phyloP scores from a whole-genome alignment of 352 stramenopile species.

The Pythium folliculosum region DNA sequence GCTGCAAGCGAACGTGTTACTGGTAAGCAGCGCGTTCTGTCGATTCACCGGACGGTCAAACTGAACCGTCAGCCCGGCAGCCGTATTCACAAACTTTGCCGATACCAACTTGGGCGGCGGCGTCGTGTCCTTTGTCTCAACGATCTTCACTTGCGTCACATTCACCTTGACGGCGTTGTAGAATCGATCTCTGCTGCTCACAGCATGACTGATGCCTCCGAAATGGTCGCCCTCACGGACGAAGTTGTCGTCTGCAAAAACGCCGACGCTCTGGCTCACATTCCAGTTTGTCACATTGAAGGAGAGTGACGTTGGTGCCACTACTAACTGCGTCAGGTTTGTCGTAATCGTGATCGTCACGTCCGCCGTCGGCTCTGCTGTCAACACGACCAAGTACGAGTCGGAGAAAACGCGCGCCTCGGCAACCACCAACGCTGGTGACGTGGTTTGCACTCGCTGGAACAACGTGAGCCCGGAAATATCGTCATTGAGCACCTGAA shows the following conservation, averaged over 20 bases:
- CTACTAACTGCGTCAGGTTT: conserved; percentile 41
- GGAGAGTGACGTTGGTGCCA: conserved; percentile 34
- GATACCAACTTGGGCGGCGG: conserved; percentile 54
- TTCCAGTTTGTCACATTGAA: conserved; percentile 59
- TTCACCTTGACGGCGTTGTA: conserved; percentile 36
- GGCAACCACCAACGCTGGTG: conserved; percentile 46
- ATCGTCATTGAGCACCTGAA: conserved; percentile 63
- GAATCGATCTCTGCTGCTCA: conserved; percentile 33
- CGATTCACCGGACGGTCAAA: conserved; percentile 58
- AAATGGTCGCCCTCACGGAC: conserved; percentile 46
- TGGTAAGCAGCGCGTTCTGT: conserved; percentile 17
- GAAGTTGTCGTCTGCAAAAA: conserved; percentile 52
- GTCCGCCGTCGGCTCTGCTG: conserved; percentile 42
- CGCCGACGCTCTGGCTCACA: conserved; percentile 37
- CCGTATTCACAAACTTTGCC: conserved; percentile 56
- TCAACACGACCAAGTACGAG: conserved; percentile 51
- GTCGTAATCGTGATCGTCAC: conserved; percentile 38
- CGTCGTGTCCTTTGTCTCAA: conserved; percentile 62
- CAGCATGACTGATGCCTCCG: conserved; percentile 31
- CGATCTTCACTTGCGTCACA: conserved; percentile 46
- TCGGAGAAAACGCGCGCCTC: conserved; percentile 49
- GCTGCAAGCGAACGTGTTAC: conserved; percentile 47
- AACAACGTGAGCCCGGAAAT: conserved; percentile 45
- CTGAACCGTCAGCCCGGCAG: conserved; percentile 39
- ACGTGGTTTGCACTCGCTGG: conserved; percentile 38